phyloP scores from a whole-genome alignment of 2,329 filamentous ascomycete genomes.

The Stachybotrys chartarum region DNA sequence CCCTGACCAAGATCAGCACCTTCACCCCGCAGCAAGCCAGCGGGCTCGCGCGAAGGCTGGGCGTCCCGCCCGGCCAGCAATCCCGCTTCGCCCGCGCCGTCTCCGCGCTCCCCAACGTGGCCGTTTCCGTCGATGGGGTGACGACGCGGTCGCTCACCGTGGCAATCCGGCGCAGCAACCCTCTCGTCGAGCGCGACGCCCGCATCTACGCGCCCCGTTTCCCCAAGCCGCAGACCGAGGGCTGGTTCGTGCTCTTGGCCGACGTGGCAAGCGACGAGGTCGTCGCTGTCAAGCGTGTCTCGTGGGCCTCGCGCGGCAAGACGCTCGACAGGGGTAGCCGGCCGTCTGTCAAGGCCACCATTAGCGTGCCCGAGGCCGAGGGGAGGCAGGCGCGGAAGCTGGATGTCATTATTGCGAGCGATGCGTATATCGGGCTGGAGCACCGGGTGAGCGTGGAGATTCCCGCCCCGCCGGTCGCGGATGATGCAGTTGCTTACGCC shows the following conservation, averaged over 20 bases:
- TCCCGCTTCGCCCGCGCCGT: conserved; percentile 51
- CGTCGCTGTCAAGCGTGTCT: conserved; percentile 76
- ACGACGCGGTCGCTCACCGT: conserved; percentile 59
- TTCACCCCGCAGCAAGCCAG: conserved; percentile 26
- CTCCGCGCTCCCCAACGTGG: conserved; percentile 61
- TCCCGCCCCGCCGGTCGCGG: conserved; percentile 41
- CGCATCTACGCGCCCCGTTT: conserved; percentile 83
- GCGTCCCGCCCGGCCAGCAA: conserved; percentile 36
- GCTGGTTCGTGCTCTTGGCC: conserved; percentile 79
- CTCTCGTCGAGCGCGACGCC: conserved; percentile 55
- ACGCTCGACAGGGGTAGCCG: conserved; percentile 33
- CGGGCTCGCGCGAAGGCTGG: conserved; percentile 42
- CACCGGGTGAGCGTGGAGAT: conserved; percentile 44
- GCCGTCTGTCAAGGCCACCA: conserved; percentile 45
- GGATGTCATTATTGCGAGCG: conserved; percentile 73
- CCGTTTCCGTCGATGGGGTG: conserved; percentile 51
- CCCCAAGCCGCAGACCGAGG: conserved; percentile 90
- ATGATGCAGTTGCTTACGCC: conserved; percentile 37
- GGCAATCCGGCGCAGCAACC: conserved; percentile 59
- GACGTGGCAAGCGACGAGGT: conserved; percentile 65
- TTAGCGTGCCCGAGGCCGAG: conserved; percentile 51
- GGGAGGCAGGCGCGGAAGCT: conserved; percentile 50
- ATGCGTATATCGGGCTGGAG: conserved; percentile 76
- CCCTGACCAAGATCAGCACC: conserved; percentile 35
- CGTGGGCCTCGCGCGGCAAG: conserved; percentile 48